Evolutionary conservation across 2,329 filamentous ascomycete genomes (phyloP).

Genomic region (Berkeleyomyces rouxiae): DNA sequence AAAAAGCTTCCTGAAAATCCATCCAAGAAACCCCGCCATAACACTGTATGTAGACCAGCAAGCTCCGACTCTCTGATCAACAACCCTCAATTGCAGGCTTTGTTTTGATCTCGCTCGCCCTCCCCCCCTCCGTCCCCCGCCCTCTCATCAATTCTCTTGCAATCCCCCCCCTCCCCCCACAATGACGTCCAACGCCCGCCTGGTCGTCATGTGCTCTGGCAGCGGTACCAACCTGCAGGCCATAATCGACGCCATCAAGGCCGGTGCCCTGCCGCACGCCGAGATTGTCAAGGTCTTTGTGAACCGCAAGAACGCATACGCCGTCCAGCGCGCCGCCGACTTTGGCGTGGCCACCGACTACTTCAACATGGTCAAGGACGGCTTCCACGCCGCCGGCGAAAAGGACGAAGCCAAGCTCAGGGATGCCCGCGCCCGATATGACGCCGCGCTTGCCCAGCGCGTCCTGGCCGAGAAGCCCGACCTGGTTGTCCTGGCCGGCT

Average conservation of each 20-base stretch:
- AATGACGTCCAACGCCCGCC: slow-evolving; percentile 25
- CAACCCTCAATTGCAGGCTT: not conserved
- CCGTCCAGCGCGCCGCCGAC: slow-evolving; percentile 27
- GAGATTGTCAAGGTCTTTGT: slow-evolving; percentile 31
- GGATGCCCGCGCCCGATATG: slow-evolving; percentile 51
- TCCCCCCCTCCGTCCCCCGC: no score
- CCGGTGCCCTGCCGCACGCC: slow-evolving; percentile 25
- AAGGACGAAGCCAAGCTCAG: slow-evolving; percentile 36
- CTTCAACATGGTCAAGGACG: slow-evolving; percentile 66
- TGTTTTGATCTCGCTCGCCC: no score
- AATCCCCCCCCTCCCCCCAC: not conserved
- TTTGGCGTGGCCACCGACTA: slow-evolving; percentile 55
- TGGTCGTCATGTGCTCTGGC: slow-evolving; percentile 56
- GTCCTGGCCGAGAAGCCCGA: slow-evolving; percentile 50
- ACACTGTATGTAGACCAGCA: not conserved
- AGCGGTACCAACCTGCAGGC: slow-evolving; percentile 67
- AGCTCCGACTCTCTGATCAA: not conserved
- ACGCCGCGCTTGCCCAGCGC: slow-evolving; percentile 53
- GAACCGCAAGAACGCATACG: slow-evolving; percentile 32
- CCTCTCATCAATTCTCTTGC: not conserved
- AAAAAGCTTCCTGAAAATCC: not conserved
- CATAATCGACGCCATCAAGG: slow-evolving; percentile 35
- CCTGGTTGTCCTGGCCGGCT: slow-evolving; percentile 66
- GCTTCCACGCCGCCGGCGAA: slow-evolving; percentile 41
- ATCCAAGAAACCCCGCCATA: not conserved